phyloP scores from a whole-genome alignment of 2,329 filamentous ascomycete species.

The Epichloe scottii region DNA sequence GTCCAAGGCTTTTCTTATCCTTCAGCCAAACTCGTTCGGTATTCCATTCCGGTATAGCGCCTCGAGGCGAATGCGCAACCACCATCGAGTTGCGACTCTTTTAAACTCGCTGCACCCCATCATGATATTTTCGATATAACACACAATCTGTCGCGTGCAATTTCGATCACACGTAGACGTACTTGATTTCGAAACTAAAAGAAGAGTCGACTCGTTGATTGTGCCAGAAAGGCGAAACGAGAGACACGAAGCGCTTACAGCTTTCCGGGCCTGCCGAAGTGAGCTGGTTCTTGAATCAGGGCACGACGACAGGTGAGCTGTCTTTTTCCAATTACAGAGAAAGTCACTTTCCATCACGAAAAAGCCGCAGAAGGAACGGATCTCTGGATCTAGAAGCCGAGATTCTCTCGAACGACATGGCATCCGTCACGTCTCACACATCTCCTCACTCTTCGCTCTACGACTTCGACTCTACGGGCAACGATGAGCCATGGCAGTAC shows the following conservation, averaged over 20 bases:
- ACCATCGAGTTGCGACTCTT: background rate
- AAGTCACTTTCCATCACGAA: background rate
- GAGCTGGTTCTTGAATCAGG: too few species aligned
- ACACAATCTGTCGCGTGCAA: background rate
- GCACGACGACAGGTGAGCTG: too few species aligned
- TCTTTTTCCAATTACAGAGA: background rate
- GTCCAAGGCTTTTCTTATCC: background rate
- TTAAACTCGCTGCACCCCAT: slow-evolving; percentile 2
- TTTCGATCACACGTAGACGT: background rate
- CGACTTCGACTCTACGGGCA: slow-evolving; percentile 26
- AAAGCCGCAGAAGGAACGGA: background rate
- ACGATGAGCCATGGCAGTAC: slow-evolving; percentile 34
- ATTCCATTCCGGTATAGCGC: slow-evolving; percentile 6
- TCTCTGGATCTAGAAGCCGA: too few species aligned
- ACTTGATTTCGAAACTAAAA: too few species aligned
- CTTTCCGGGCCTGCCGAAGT: too few species aligned
- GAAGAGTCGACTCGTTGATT: too few species aligned
- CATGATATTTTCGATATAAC: background rate
- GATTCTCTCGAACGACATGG: slow-evolving; percentile 12
- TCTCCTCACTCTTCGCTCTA: slow-evolving; percentile 28
- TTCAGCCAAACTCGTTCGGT: slow-evolving; percentile 3
- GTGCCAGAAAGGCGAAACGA: too few species aligned
- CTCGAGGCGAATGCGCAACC: slow-evolving; percentile 1
- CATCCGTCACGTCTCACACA: slow-evolving; percentile 26
- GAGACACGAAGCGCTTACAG: too few species aligned